Conservation (phyloP, 208 protist genomes). For the Wallacemonas sp. region DNA sequence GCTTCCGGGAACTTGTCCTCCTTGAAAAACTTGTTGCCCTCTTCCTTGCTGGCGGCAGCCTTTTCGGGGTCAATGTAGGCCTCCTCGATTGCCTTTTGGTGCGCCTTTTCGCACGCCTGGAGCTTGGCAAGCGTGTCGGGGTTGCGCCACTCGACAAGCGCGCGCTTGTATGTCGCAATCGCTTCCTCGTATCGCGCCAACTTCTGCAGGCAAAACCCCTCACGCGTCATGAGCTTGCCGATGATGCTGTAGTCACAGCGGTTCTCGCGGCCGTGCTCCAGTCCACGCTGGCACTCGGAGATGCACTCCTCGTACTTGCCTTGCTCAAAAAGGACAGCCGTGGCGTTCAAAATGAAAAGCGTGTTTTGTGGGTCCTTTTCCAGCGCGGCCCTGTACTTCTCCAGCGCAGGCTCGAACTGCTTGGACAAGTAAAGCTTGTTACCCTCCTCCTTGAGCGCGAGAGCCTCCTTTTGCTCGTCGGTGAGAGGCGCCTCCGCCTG, state of each 20-base stretch:
- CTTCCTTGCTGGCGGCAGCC: constrained; percentile 87
- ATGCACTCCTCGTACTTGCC: constrained; percentile 93
- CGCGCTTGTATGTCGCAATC: constrained; percentile 86
- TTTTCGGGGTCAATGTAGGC: constrained; percentile 93
- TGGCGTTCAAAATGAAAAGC: constrained; percentile 86
- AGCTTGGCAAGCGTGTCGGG: constrained; percentile 90
- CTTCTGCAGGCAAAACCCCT: constrained; percentile 88
- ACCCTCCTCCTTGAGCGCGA: constrained; percentile 90
- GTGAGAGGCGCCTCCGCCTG: constrained; percentile 38
- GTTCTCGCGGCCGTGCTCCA: constrained; percentile 86
- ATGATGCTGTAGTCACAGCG: constrained; percentile 93
- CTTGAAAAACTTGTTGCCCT: constrained; percentile 97
- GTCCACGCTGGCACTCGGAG: constrained; percentile 82
- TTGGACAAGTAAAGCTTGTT: constrained; percentile 95
- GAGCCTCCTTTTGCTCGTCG: constrained; percentile 59
- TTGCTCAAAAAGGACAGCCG: constrained; percentile 95
- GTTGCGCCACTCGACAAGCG: constrained; percentile 93
- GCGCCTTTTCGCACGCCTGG: constrained; percentile 88
- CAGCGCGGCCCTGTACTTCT: constrained; percentile 85
- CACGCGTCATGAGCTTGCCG: constrained; percentile 88
- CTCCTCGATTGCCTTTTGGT: constrained; percentile 81
- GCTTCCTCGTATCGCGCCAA: constrained; percentile 84
- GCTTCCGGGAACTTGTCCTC: constrained; percentile 94
- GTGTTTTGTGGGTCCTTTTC: constrained; percentile 88
- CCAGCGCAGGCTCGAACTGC: constrained; percentile 92